Percentiles rank a stretch among this genome's conserved stretches.
These are phyloP conservation scores for Talaromyces sp. DNA, from an alignment of 2,329 filamentous ascomycete genomes.

Conservation along the genomic window DNA sequence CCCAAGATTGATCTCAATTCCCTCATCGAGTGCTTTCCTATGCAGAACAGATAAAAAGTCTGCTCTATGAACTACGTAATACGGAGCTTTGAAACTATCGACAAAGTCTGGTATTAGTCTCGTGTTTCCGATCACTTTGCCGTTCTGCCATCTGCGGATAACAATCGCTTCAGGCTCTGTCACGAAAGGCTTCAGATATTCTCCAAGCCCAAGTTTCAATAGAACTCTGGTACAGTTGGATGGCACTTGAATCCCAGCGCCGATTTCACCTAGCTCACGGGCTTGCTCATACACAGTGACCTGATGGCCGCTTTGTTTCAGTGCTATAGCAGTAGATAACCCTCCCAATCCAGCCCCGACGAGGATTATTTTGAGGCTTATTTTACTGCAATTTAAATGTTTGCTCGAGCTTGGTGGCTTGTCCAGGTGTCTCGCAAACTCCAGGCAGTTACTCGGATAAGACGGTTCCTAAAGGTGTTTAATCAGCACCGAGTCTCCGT, in stretches of 20 bases:
- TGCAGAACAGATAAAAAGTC: conserved; percentile 35
- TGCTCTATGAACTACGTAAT: conserved; percentile 43
- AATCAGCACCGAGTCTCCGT: background rate
- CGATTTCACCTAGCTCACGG: conserved; percentile 11
- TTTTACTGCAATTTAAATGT: background rate
- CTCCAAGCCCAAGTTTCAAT: conserved; percentile 10
- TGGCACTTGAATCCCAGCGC: conserved; percentile 12
- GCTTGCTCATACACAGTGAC: conserved; percentile 12
- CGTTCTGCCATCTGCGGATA: conserved; percentile 12
- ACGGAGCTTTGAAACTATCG: conserved; percentile 29
- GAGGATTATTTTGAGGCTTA: conserved; percentile 15
- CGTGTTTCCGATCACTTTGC: conserved; percentile 16
- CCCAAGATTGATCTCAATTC: conserved; percentile 6
- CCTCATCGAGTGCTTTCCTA: background rate
- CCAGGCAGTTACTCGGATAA: background rate
- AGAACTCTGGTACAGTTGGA: conserved; percentile 13
- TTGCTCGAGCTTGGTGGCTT: background rate
- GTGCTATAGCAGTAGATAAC: conserved; percentile 9
- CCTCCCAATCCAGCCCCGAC: conserved; percentile 26
- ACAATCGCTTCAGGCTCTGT: conserved; percentile 8
- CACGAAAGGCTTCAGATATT: conserved; percentile 10
- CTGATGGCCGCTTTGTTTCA: conserved; percentile 10
- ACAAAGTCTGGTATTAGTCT: background rate
- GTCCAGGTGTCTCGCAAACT: background rate
- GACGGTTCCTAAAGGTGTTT: background rate